A percentile compares a stretch with the other conserved stretches of the same genome.
These are phyloP conservation scores for Scheffersomyces cryptocercus DNA, from an alignment of 1,139 yeast genomes.

Conservation along the genomic window DNA sequence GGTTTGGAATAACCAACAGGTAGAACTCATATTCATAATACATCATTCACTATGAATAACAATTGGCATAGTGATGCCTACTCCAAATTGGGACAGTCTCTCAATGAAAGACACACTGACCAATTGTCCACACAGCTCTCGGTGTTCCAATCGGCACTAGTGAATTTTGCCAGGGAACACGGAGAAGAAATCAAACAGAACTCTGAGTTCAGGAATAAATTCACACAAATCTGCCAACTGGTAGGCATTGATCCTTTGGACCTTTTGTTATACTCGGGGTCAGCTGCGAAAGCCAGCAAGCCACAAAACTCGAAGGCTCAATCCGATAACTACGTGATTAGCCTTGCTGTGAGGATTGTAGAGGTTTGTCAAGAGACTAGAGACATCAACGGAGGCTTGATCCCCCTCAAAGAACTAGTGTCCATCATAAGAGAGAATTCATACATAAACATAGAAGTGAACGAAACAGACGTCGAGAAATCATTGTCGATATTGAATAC, in stretches of 20 bases:
- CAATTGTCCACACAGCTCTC: constrained; percentile 59
- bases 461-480: constrained; percentile 48
- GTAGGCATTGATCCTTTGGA: constrained; percentile 85
- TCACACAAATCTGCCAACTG: constrained; percentile 72
- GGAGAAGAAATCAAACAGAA: constrained; percentile 63
- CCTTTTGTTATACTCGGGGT: constrained; percentile 30
- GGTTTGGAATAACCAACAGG: not conserved
- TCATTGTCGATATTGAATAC: constrained; percentile 52
- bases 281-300: constrained; percentile 2
- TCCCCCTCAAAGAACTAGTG: constrained; percentile 61
- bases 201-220: constrained; percentile 65
- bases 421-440: constrained; percentile 25
- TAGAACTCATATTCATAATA: not conserved
- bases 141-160: constrained; percentile 60
- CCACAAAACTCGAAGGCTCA: constrained; percentile 2
- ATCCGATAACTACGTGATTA: constrained; percentile 60
- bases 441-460: constrained; percentile 35
- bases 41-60: not conserved
- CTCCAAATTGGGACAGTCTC: constrained; percentile 19
- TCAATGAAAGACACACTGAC: constrained; percentile 43
- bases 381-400: constrained; percentile 77
- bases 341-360: constrained; percentile 68
- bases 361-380: constrained; percentile 74
- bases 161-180: constrained; percentile 64
- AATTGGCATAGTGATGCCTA: constrained; percentile 19